Evolutionary conservation across 768 basidiomycete genomes (phyloP).

Genomic region (Macrolepiota fuliginosa): DNA sequence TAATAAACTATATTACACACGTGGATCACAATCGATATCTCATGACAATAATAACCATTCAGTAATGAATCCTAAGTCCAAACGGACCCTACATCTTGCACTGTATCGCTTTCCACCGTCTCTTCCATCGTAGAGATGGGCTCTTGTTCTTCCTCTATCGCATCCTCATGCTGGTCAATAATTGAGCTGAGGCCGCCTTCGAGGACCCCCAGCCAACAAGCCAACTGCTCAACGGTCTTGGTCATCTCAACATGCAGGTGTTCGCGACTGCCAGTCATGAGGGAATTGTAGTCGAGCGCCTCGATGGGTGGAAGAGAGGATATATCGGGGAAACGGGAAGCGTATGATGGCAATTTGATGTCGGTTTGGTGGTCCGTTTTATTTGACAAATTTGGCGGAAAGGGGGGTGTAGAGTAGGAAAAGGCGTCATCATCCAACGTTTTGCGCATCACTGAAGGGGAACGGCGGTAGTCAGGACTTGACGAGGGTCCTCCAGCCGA

Average conservation of each 20-base stretch:
- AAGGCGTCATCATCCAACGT: conserved; percentile 1
- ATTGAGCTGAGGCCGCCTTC: conserved; percentile 70
- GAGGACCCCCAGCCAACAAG: conserved; percentile 71
- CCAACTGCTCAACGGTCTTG: conserved; percentile 70
- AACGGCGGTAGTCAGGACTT: conserved; percentile 1
- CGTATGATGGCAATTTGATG: background rate
- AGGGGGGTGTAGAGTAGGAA: conserved; percentile 1
- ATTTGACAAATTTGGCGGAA: background rate
- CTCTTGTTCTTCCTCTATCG: conserved; percentile 67
- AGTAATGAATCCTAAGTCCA: background rate
- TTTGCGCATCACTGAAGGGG: conserved; percentile 3
- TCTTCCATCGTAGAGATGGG: conserved; percentile 16
- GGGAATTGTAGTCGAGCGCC: conserved; percentile 66
- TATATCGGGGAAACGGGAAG: background rate
- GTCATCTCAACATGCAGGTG: conserved; percentile 66
- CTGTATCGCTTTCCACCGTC: background rate
- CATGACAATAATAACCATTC: background rate
- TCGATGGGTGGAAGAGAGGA: conserved; percentile 27
- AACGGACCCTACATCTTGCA: background rate
- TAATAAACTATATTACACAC: conserved; percentile 3
- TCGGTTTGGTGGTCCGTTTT: conserved; percentile 1
- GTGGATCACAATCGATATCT: conserved; percentile 6
- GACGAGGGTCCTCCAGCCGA: background rate
- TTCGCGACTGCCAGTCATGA: conserved; percentile 43
- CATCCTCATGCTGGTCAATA: conserved; percentile 52